A percentile compares a stretch with the other conserved stretches of the same genome.
phyloP scores from a whole-genome alignment of 305 asterid species.

The Nicotiana rustica region DNA sequence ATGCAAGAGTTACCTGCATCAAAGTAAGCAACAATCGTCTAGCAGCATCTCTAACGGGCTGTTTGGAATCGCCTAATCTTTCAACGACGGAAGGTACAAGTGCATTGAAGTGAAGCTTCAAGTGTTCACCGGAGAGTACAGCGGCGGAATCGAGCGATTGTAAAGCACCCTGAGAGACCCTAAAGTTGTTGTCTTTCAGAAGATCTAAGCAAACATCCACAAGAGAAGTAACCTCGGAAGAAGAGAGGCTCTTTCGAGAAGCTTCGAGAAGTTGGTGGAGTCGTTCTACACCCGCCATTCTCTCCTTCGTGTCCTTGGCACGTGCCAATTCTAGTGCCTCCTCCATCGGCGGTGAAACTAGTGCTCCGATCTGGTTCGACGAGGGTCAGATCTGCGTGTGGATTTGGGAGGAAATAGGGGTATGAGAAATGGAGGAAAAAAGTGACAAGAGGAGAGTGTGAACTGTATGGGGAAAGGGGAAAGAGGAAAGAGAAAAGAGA shows the following conservation, averaged over 20 bases:
- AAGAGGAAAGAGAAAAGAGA: not conserved
- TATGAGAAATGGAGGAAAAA: constrained; percentile 32
- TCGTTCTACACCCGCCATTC: constrained; percentile 98
- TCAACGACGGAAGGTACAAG: constrained; percentile 96
- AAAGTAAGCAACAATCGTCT: constrained; percentile 86
- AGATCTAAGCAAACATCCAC: constrained; percentile 95
- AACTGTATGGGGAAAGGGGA: not conserved
- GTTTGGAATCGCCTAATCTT: constrained; percentile 88
- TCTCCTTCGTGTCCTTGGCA: constrained; percentile 96
- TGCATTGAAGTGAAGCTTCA: constrained; percentile 95
- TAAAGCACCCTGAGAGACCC: constrained; percentile 92
- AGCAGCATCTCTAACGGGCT: constrained; percentile 95
- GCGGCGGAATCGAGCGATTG: constrained; percentile 95
- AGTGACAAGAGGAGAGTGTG: constrained; percentile 28
- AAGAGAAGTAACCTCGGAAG: constrained; percentile 86
- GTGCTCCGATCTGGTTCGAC: constrained; percentile 53
- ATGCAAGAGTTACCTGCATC: constrained; percentile 74
- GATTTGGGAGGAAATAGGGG: constrained; percentile 11
- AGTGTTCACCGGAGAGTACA: constrained; percentile 91
- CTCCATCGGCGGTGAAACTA: constrained; percentile 61
- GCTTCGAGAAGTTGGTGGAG: constrained; percentile 95
- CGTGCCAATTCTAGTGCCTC: constrained; percentile 93
- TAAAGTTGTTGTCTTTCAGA: constrained; percentile 90
- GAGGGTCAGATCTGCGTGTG: constrained; percentile 57
- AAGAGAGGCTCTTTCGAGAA: constrained; percentile 71